Evolutionary conservation across 495 filamentous ascomycete genomes (phyloP).

Genomic region (Coniosporium apollinis): DNA sequence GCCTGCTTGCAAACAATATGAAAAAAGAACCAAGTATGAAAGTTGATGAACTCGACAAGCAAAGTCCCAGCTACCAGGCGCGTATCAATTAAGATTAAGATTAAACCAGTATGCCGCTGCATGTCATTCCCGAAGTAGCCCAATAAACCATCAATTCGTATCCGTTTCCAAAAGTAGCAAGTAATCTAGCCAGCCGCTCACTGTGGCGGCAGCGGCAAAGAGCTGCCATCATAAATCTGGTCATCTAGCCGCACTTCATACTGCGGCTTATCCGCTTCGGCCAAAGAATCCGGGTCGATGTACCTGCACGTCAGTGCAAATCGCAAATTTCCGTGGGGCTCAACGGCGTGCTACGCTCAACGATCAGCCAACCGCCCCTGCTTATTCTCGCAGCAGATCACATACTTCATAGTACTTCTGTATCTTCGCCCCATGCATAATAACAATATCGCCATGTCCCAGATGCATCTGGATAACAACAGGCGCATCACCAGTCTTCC

Average conservation of each 20-base stretch:
- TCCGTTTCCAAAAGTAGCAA: no score
- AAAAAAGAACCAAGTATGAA: no score
- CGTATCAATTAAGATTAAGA: no score
- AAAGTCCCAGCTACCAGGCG: no score
- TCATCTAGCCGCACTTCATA: background rate
- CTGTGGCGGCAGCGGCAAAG: no score
- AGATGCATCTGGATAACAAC: conserved; percentile 28
- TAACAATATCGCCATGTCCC: conserved; percentile 61
- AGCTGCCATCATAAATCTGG: background rate
- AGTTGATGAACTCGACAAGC: no score
- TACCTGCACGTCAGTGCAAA: conserved; percentile 43
- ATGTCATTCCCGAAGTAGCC: no score
- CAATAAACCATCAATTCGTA: no score
- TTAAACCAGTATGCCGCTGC: no score
- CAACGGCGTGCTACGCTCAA: conserved; percentile 41
- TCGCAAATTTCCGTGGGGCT: conserved; percentile 37
- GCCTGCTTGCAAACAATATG: no score
- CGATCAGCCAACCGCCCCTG: background rate
- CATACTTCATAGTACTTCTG: conserved; percentile 58
- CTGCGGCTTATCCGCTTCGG: background rate
- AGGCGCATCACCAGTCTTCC: conserved; percentile 10
- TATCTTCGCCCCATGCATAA: conserved; percentile 62
- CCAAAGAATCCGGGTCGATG: background rate
- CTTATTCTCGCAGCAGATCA: conserved; percentile 1
- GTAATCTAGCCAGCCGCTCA: no score